A percentile compares a stretch with the other conserved stretches of the same genome.
These are phyloP conservation scores for Venturia oleaginea DNA, from an alignment of 2,329 filamentous ascomycete genomes.

Conservation along the genomic window DNA sequence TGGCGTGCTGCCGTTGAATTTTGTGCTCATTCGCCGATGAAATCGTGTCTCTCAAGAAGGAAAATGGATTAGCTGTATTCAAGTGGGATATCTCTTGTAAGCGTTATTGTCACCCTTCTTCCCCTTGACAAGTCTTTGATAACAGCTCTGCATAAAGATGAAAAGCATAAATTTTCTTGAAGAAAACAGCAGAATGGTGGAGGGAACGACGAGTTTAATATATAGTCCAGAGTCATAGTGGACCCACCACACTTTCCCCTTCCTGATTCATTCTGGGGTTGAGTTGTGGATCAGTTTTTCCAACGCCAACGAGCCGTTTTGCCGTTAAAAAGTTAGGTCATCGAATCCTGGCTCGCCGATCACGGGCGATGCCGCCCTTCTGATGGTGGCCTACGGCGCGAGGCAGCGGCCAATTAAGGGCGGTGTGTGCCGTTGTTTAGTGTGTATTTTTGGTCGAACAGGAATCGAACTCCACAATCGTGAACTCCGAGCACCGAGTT, in stretches of 20 bases:
- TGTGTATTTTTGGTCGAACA: not conserved
- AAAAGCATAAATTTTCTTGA: not conserved
- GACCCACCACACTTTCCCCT: not conserved
- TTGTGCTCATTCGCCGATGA: slow-evolving; percentile 10
- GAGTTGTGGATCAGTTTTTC: not conserved
- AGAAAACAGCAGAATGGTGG: not conserved
- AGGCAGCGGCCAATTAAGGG: not conserved
- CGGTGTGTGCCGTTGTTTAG: not conserved
- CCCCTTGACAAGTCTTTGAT: not conserved
- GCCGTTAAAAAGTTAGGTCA: not conserved
- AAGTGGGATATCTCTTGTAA: not conserved
- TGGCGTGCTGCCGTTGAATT: slow-evolving; percentile 13
- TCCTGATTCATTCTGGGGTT: not conserved
- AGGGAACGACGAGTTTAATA: not conserved
- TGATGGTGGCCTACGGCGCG: not conserved
- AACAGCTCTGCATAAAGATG: not conserved
- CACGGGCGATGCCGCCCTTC: not conserved
- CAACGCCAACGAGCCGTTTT: not conserved
- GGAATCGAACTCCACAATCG: not conserved
- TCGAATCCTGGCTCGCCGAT: not conserved
- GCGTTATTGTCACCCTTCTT: not conserved
- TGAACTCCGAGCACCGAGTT: not conserved
- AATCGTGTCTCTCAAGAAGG: not conserved
- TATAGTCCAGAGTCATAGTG: not conserved
- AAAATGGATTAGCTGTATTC: not conserved